phyloP scores from a whole-genome alignment of 768 basidiomycete genomes.

The Cyathus striatus region DNA sequence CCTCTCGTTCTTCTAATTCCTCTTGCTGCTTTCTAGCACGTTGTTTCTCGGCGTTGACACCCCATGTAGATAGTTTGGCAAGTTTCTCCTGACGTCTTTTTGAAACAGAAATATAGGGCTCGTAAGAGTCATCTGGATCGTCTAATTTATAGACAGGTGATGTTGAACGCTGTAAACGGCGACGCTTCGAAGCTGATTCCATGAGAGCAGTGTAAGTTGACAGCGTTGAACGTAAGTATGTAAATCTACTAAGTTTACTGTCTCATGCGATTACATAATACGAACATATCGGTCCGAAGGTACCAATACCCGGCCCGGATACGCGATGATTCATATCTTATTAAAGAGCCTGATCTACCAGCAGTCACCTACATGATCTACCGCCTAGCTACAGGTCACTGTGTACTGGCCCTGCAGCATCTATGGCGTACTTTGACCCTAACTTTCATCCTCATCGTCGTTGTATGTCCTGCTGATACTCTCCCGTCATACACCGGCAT shows the following conservation, averaged over 20 bases:
- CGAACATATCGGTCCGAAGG: too few relatives aligned
- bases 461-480: too few relatives aligned
- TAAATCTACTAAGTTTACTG: too few relatives aligned
- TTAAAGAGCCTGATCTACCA: too few relatives aligned
- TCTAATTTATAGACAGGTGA: slow-evolving; percentile 60
- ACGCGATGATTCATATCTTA: too few relatives aligned
- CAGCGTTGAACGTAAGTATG: neutral
- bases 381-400: too few relatives aligned
- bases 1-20: slow-evolving; percentile 65
- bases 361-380: too few relatives aligned
- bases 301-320: too few relatives aligned
- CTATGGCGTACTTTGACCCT: slow-evolving; percentile 48
- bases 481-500: slow-evolving; percentile 1
- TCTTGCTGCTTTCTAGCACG: slow-evolving; percentile 45
- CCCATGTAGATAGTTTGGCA: slow-evolving; percentile 64
- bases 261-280: too few relatives aligned
- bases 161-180: slow-evolving; percentile 49
- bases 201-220: slow-evolving; percentile 9
- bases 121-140: slow-evolving; percentile 61
- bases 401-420: too few relatives aligned
- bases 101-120: slow-evolving; percentile 83
- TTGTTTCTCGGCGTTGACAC: slow-evolving; percentile 49
- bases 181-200: slow-evolving; percentile 41
- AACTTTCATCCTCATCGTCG: slow-evolving; percentile 66
- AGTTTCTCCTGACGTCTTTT: slow-evolving; percentile 81